Percentiles rank a stretch among this genome's conserved stretches.
Conservation (phyloP, 768 basidiomycete species). For the Termitomyces sp. region DNA sequence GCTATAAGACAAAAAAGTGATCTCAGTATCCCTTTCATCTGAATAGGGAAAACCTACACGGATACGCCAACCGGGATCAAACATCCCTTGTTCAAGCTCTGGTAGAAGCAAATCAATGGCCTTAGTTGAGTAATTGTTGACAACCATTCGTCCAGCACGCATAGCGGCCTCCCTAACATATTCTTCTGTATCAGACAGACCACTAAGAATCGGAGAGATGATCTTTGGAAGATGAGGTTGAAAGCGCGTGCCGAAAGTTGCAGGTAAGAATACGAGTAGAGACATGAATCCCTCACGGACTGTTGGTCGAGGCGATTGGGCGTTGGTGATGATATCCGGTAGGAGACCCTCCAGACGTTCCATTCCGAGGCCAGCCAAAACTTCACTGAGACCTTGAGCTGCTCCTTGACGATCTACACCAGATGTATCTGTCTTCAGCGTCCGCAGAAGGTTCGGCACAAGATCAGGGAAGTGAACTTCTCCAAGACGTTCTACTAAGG, state of each 20-base stretch:
- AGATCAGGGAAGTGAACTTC: constrained; percentile 94
- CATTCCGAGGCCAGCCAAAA: constrained; percentile 95
- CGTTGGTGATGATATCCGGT: constrained; percentile 90
- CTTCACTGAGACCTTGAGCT: constrained; percentile 94
- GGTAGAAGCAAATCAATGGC: constrained; percentile 93
- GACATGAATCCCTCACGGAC: constrained; percentile 99
- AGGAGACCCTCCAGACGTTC: constrained; percentile 90
- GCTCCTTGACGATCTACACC: constrained; percentile 98
- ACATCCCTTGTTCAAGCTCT: constrained; percentile 92
- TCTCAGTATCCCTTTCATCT: neutral
- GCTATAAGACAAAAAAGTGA: constrained; percentile 37
- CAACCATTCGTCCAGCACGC: constrained; percentile 98
- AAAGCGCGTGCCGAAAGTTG: constrained; percentile 95
- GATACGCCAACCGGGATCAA: constrained; percentile 93
- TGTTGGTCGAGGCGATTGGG: constrained; percentile 82
- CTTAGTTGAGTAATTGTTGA: constrained; percentile 86
- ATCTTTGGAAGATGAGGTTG: constrained; percentile 94
- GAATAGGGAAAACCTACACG: constrained; percentile 45
- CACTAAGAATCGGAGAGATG: constrained; percentile 85
- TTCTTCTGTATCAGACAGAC: constrained; percentile 89
- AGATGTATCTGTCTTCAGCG: constrained; percentile 87
- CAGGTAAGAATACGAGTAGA: constrained; percentile 88
- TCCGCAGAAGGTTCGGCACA: constrained; percentile 82
- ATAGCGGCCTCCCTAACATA: constrained; percentile 96
- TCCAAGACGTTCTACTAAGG: constrained; percentile 93